phyloP scores from a whole-genome alignment of 2,329 filamentous ascomycete species.

The Kalmusia sp. region DNA sequence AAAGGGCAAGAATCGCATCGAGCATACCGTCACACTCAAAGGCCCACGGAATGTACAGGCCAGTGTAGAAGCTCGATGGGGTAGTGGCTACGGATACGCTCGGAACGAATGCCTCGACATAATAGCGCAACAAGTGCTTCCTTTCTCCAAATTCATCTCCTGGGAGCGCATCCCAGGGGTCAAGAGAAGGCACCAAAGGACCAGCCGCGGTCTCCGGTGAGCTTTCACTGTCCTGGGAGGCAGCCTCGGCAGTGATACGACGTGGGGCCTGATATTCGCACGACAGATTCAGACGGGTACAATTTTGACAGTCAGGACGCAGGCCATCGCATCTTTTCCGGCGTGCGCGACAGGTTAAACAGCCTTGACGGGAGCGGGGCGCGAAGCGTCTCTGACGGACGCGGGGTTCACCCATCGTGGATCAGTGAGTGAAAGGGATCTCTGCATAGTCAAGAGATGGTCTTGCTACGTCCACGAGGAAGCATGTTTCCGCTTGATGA shows the following conservation, averaged over 20 bases:
- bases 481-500: background rate
- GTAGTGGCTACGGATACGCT: conserved; percentile 45
- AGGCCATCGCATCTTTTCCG: conserved; percentile 44
- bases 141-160: conserved; percentile 30
- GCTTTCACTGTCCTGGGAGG: conserved; percentile 13
- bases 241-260: conserved; percentile 23
- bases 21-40: conserved; percentile 44
- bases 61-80: conserved; percentile 44
- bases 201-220: conserved; percentile 23
- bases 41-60: conserved; percentile 46
- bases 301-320: conserved; percentile 43
- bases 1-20: conserved; percentile 43
- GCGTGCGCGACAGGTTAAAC: conserved; percentile 43
- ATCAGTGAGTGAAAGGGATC: conserved; percentile 2
- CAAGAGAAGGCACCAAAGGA: conserved; percentile 28
- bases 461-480: background rate
- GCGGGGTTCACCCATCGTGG: conserved; percentile 40
- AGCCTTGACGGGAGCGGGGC: conserved; percentile 44
- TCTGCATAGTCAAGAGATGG: conserved; percentile 4
- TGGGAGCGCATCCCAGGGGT: conserved; percentile 40
- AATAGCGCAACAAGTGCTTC: conserved; percentile 43
- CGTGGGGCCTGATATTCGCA: conserved; percentile 46
- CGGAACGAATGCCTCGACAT: conserved; percentile 44
- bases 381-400: conserved; percentile 46
- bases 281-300: conserved; percentile 41